Evolutionary conservation across 1,139 yeast genomes (phyloP), one percentile per base, ranked within the genome.

Genomic region (Taphrina communis): DNA sequence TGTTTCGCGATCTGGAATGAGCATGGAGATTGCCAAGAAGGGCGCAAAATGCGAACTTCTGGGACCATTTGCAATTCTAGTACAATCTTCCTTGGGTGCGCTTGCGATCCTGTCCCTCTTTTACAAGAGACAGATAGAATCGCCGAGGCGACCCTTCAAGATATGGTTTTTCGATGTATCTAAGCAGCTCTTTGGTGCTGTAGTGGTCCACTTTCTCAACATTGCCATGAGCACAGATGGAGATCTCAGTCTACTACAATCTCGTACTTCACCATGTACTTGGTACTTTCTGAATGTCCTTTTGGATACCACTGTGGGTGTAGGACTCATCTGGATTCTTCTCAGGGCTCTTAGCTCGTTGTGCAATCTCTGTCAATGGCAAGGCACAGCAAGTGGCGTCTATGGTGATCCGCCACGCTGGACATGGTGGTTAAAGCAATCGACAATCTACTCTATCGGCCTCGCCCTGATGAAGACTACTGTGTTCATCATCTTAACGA

Each of bases 291-390:
- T 94, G 69, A 94, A 90, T 75, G 85, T 93, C 56, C 83, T 93
- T 25, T 84, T 93, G 76, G 99, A 94, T 77, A 93, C 98, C 58
- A 94, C 99, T 0, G 83, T 93, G n/a, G 99, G 99, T 0, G 96
- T 92, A 1, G 95, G 95, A 35, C 83, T 93, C 2, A 81, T 94
- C 55, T 92, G 89, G 86, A 77, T 77, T 21, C 78, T 81, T 56
- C 79, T 88, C 17, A 78, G 80, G 65, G 70, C 80, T 21, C 78
- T 84, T 0, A 86, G 84, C 73, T 75, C 79, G 51, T 75, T 84
- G 11, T 88, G 89, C 17, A 82, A 82, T 72, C 78, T 76, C 53
- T 76, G 80, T 1, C 79, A 85, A 3, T 82, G 89, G 59, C 76
- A 80, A 62, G 86, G 90, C 68, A 88, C 91, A 6, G 87, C 88